Percentiles rank a stretch among this genome's conserved stretches.
Evolutionary conservation across 2,329 filamentous ascomycete species (phyloP).

Genomic region (Beauveria australis): DNA sequence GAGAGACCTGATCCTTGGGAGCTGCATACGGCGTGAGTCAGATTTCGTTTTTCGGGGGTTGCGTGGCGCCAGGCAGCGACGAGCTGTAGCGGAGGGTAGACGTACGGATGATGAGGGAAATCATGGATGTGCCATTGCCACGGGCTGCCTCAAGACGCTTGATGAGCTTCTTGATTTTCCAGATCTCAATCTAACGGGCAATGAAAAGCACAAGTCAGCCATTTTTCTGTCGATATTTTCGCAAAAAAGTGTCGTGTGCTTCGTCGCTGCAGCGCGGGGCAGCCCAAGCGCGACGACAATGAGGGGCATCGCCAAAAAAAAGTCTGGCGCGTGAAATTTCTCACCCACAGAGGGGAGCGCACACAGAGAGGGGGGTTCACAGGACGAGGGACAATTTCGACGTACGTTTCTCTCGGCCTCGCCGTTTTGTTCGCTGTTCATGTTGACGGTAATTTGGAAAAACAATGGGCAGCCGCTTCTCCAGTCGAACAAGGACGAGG

Average conservation of each 20-base stretch:
- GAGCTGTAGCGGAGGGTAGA: conserved; percentile 16
- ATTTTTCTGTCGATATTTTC: not conserved
- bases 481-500: not conserved
- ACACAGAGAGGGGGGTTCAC: conserved; percentile 7
- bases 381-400: conserved; percentile 1
- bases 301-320: conserved; percentile 12
- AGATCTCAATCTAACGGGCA: conserved; percentile 57
- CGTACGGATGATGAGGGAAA: conserved; percentile 96
- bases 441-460: conserved; percentile 5
- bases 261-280: conserved; percentile 1
- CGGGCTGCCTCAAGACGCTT: conserved; percentile 95
- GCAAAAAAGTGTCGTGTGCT: not conserved
- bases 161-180: conserved; percentile 99
- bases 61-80: not conserved
- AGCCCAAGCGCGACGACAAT: conserved; percentile 1
- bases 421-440: conserved; percentile 12
- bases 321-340: conserved; percentile 7
- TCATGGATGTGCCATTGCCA: conserved; percentile 99
- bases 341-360: conserved; percentile 5
- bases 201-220: conserved; percentile 1
- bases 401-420: conserved; percentile 14
- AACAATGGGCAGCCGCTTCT: conserved; percentile 1
- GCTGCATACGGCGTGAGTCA: conserved; percentile 40
- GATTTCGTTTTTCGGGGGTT: not conserved
- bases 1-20: conserved; percentile 95